Conservation (phyloP, 257 asterid species). For the Thymus mandschuricus region DNA sequence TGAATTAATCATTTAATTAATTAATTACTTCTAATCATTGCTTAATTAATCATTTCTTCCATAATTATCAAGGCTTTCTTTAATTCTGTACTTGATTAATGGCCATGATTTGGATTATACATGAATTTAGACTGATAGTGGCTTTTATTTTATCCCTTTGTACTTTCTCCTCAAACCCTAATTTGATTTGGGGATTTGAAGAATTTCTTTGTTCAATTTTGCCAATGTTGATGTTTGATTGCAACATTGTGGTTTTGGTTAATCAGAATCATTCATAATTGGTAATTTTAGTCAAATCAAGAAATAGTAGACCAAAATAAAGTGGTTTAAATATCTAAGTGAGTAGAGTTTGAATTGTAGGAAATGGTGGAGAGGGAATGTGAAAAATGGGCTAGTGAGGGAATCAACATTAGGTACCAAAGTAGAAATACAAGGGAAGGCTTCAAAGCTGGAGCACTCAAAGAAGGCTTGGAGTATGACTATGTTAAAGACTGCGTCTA, state of each 20-base stretch:
- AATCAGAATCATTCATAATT: background rate
- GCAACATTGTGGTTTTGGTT: background rate
- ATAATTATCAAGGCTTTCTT: background rate
- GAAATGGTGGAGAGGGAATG: conserved; percentile 33
- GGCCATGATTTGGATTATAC: background rate
- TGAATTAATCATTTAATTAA: conserved; percentile 11
- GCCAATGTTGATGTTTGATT: background rate
- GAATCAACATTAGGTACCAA: conserved; percentile 24
- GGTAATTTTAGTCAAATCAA: background rate
- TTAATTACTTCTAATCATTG: background rate
- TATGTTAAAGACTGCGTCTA: conserved; percentile 25
- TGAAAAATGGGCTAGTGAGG: conserved; percentile 17
- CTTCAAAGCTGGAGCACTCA: conserved; percentile 32
- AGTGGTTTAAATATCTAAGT: background rate
- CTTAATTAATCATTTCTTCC: background rate
- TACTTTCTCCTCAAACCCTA: background rate
- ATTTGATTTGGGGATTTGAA: background rate
- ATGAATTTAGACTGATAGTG: background rate
- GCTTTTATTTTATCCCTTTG: too few species aligned
- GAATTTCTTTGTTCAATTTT: background rate
- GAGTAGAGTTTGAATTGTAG: background rate
- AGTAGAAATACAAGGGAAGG: conserved; percentile 28
- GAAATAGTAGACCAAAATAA: background rate
- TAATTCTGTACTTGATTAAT: background rate
- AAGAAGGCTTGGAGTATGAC: conserved; percentile 29